Evolutionary conservation across 768 basidiomycete species (phyloP), one percentile per base, ranked within the genome.

Genomic region (Tubosaeta sp.): DNA sequence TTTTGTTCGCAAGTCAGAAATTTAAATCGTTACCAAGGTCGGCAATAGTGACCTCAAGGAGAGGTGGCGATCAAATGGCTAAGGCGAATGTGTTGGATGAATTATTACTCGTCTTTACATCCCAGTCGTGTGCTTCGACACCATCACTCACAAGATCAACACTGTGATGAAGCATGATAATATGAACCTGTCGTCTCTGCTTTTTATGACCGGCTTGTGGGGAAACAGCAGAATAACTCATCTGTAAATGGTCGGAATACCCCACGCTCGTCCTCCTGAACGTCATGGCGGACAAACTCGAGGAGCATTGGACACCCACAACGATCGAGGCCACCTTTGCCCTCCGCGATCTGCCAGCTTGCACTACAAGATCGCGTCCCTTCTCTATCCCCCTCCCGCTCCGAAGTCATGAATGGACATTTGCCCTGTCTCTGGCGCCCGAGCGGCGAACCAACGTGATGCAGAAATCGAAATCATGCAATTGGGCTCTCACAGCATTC

Each of bases 21-120:
- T 19, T 34, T 48, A 18, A 41, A 3, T 0, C 19, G 10, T 30
- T 30, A 4, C 3, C 31, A 38, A 63, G 62, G 13, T 63, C 13
- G 57, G 36, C 10, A 29, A 65, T n/a, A 19, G 50, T n/a, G 44
- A 8, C n/a, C 63, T 63, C 45, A 57, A 57, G 46, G 53, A 35
- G 1, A 46, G 34, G 24, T 46, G 12, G 65, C 60, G 1, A 63
- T 67, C 42, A 36, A 32, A 34, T 67, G 51, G 36, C 47, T 11
- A n/a, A 50, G 32, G 24, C 6, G 29, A 67, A 69, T 27, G 48
- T 65, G 2, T 18, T 67, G 11, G 53, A 57, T 6, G 68, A 69
- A 51, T 36, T 53, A 2, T 61, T 67, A 36, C 68, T 66, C 16
- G 42, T 46, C 21, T 67, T 69, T 46, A 57, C 66, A 18, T 63